phyloP scores from a whole-genome alignment of 2,329 filamentous ascomycete genomes.

The Aspergillus fructus region DNA sequence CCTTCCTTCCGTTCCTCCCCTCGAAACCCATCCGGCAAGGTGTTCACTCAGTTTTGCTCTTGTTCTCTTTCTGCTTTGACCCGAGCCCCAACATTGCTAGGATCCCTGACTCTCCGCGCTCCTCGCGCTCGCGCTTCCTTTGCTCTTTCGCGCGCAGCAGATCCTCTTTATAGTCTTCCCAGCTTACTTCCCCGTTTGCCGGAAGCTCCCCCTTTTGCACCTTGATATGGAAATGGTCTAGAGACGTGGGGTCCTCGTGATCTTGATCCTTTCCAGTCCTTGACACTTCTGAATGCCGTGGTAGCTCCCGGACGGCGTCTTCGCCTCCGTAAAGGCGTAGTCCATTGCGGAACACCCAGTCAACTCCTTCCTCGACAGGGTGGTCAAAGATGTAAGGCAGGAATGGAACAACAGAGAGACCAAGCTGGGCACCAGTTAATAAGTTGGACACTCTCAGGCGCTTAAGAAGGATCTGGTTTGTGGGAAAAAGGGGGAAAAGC shows the following conservation, averaged over 20 bases:
- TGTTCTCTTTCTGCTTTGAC: constrained; percentile 4
- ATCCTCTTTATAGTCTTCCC: constrained; percentile 37
- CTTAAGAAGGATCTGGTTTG: background rate
- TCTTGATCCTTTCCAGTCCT: background rate
- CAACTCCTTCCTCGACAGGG: constrained; percentile 87
- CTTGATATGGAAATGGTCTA: constrained; percentile 22
- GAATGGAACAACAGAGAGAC: constrained; percentile 74
- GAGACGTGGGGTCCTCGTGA: constrained; percentile 19
- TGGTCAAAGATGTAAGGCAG: constrained; percentile 84
- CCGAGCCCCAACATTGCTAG: constrained; percentile 16
- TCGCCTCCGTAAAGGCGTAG: constrained; percentile 72
- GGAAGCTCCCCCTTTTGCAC: constrained; percentile 8
- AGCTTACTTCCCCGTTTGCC: constrained; percentile 15
- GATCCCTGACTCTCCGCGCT: constrained; percentile 16
- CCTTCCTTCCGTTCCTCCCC: background rate
- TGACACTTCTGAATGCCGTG: constrained; percentile 9
- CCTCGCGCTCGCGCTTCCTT: constrained; percentile 24
- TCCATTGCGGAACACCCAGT: constrained; percentile 83
- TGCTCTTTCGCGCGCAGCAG: constrained; percentile 28
- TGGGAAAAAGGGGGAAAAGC: constrained; percentile 35
- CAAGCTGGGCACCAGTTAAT: constrained; percentile 48
- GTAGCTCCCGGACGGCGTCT: constrained; percentile 48
- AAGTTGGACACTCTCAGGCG: too few relatives aligned
- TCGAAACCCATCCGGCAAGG: background rate
- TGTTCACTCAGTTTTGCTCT: constrained; percentile 19